These are phyloP conservation scores for Pontederia paniculata DNA, from an alignment of 176 grass and related monocot genomes.

Conservation along the genomic window DNA sequence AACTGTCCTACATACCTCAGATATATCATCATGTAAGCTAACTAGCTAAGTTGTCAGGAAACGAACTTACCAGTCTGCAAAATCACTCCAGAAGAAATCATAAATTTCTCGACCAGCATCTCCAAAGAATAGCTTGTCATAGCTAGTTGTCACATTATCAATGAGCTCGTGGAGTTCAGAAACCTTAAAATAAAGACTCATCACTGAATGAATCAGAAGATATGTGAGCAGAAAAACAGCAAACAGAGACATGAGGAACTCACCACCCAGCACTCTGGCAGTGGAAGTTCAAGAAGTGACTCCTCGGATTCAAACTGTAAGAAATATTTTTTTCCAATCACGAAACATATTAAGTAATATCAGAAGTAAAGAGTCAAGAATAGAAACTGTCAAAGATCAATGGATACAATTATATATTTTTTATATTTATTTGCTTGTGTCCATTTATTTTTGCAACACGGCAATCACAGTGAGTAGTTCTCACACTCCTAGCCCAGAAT, in stretches of 20 bases:
- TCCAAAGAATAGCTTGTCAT: conserved; percentile 95
- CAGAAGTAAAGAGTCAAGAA: conserved; percentile 1
- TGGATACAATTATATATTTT: no score
- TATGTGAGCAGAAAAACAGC: conserved; percentile 17
- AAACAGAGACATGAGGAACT: conserved; percentile 21
- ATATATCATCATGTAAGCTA: no score
- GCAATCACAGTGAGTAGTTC: no score
- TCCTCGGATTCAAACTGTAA: conserved; percentile 61
- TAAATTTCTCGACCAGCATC: conserved; percentile 99
- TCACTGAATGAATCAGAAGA: conserved; percentile 23
- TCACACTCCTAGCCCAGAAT: no score
- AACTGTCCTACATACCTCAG: no score
- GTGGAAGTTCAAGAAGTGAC: conserved; percentile 55
- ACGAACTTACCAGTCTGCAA: conserved; percentile 84
- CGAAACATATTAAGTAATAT: conserved; percentile 19
- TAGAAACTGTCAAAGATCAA: no score
- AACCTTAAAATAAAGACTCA: conserved; percentile 38
- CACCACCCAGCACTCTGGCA: conserved; percentile 97
- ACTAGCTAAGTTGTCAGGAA: conserved; percentile 1
- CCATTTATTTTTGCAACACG: no score
- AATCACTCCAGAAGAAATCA: conserved; percentile 92
- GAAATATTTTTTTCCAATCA: conserved; percentile 18
- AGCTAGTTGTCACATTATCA: conserved; percentile 66
- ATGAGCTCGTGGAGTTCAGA: conserved; percentile 91
- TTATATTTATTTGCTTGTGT: no score